Conservation (phyloP, 176 grass and related monocot genomes). For the Musa acuminata region DNA sequence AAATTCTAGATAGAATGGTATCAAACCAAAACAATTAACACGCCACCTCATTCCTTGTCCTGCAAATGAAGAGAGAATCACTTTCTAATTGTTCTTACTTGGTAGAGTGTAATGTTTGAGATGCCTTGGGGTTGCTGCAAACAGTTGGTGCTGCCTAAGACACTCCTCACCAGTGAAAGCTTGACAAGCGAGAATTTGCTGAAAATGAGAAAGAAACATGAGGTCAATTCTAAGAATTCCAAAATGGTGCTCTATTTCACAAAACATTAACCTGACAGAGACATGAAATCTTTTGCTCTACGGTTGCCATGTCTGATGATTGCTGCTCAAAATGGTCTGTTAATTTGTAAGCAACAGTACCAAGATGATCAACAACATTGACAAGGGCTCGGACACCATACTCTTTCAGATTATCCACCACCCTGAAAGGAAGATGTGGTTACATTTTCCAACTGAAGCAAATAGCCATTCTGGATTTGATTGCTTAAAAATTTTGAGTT, state of each 20-base stretch:
- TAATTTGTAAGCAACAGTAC: slow-evolving; percentile 85
- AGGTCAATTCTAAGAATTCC: slow-evolving; percentile 20
- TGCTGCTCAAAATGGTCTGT: slow-evolving; percentile 82
- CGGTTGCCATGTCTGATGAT: slow-evolving; percentile 46
- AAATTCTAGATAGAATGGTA: slow-evolving; percentile 26
- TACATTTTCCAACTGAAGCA: not conserved
- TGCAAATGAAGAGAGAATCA: not conserved
- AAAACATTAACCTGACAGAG: slow-evolving; percentile 59
- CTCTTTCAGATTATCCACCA: slow-evolving; percentile 95
- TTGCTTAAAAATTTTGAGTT: not conserved
- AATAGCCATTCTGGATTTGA: not conserved
- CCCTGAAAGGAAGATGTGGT: slow-evolving; percentile 41
- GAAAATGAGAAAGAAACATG: slow-evolving; percentile 17
- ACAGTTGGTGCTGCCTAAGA: slow-evolving; percentile 74
- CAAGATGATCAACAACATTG: slow-evolving; percentile 91
- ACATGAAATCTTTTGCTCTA: slow-evolving; percentile 70
- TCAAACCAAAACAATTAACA: slow-evolving; percentile 22
- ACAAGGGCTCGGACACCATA: slow-evolving; percentile 90
- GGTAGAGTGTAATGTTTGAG: slow-evolving; percentile 82
- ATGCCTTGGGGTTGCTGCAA: slow-evolving; percentile 32
- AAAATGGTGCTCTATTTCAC: slow-evolving; percentile 5
- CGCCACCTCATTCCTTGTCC: slow-evolving; percentile 8
- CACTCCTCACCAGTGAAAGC: slow-evolving; percentile 86
- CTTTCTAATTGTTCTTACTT: slow-evolving; percentile 28
- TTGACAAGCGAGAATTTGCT: slow-evolving; percentile 77